A percentile compares a stretch with the other conserved stretches of the same genome.
Conservation (phyloP, 208 protist species). For the Crithidia bombi region DNA sequence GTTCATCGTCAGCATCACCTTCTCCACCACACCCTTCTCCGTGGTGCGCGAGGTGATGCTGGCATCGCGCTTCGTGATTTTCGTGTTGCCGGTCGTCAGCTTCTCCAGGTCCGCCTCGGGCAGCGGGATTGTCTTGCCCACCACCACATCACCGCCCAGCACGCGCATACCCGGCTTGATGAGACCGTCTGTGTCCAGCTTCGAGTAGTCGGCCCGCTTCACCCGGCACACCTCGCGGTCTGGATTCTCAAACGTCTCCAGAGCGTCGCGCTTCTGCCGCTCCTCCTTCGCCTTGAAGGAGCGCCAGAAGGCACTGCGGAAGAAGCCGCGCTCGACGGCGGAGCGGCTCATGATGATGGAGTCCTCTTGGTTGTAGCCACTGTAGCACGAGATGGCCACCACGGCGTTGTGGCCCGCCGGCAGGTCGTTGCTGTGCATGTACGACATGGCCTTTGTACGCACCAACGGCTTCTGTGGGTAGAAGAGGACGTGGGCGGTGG, state of each 20-base stretch:
- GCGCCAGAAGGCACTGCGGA: slow-evolving; percentile 95
- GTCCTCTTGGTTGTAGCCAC: slow-evolving; percentile 99
- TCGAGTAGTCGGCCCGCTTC: slow-evolving; percentile 94
- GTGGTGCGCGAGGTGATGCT: slow-evolving; percentile 81
- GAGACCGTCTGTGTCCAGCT: slow-evolving; percentile 97
- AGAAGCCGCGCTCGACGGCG: slow-evolving; percentile 97
- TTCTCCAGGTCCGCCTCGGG: slow-evolving; percentile 52
- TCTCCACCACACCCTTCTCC: slow-evolving; percentile 95
- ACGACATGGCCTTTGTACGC: slow-evolving; percentile 96
- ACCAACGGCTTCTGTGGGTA: slow-evolving; percentile 98
- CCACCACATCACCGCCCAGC: slow-evolving; percentile 88
- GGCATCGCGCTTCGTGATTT: slow-evolving; percentile 83
- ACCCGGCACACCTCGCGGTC: slow-evolving; percentile 78
- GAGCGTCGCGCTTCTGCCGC: slow-evolving; percentile 54
- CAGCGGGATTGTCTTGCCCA: slow-evolving; percentile 92
- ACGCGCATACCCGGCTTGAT: slow-evolving; percentile 87
- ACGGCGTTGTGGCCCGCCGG: slow-evolving; percentile 99
- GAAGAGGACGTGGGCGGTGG: slow-evolving; percentile 96
- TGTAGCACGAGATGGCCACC: slow-evolving; percentile 99
- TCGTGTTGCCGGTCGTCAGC: slow-evolving; percentile 71
- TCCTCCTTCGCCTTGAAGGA: slow-evolving; percentile 88
- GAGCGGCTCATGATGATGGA: slow-evolving; percentile 98
- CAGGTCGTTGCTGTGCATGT: slow-evolving; percentile 96
- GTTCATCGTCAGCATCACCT: slow-evolving; percentile 96
- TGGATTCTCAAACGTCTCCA: slow-evolving; percentile 95